Base-by-base conservation (phyloP, 1,284 basidiomycete species). In the Inonotus obliquus region DNA sequence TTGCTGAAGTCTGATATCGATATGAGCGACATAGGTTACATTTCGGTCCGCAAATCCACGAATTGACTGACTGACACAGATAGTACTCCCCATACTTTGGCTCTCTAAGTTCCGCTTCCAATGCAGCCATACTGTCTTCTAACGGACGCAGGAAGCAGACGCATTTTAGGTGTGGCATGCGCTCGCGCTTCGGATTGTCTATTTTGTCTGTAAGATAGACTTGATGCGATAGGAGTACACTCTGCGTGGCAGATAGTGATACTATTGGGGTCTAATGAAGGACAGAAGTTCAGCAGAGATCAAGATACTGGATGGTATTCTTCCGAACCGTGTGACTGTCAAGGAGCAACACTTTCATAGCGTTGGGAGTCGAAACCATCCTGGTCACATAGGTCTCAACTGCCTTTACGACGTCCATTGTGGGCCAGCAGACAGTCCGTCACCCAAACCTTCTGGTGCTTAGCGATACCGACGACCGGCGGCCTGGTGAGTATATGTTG, bases 181-280 rank as follows among this genome's bases (percentile, higher is more conserved):
- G 78, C 71, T 96, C 94, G 66, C 91, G 86, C 67, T 87, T 86
- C 71, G 79, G 81, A 74, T 98, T 98, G 79, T 97, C 95, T 72
- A 99, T 92, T 62, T 94, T 84, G 77, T 99, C 97, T 1, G 96
- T 99, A 57, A 99, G 85, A 74, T 99, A 99, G 21, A 99, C 93
- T 72, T 99, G 95, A 68, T 98, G 94, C 2, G 93, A 86, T n/a
- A 99, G 80, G 23, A 99, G 81, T 10, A 89, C 89, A 2, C 94
- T 96, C 71, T 99, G 97, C 0, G 97, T 99, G 1, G 94, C 89
- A 3, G 95, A 92, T 7, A 98, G 82, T 1, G 96, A 98, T 11
- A 99, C 91, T 66, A 98, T 96, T 0, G 97, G 94, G n/a, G 97
- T 98, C 94, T 96, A 68, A 1, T 13, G 61, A 27, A 2, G 5